Percentiles rank a stretch among this genome's conserved stretches.
Evolutionary conservation across 169 alveolate genomes (phyloP).

Genomic region (Eimeria tenella): DNA sequence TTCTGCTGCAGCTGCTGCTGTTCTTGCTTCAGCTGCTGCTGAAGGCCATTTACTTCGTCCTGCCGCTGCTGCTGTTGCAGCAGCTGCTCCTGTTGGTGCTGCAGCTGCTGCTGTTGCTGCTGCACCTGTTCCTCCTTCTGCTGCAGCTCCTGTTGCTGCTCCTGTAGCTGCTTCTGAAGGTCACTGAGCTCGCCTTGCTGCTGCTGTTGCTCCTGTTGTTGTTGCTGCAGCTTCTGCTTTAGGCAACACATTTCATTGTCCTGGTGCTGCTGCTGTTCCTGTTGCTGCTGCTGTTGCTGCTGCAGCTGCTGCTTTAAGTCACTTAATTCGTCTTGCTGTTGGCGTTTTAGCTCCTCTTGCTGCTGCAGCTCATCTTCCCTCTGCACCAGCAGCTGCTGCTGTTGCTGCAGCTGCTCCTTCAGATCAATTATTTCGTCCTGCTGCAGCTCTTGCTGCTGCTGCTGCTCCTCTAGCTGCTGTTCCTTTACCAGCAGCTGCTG

Average conservation of each 20-base stretch:
- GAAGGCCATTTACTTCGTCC: not conserved
- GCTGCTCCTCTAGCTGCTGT: not conserved
- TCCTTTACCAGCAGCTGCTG: not conserved
- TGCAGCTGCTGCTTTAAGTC: conserved; percentile 10
- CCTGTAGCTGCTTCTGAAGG: not conserved
- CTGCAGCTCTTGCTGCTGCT: not conserved
- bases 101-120: conserved; percentile 38
- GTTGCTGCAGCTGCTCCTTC: not conserved
- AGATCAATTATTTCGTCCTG: not conserved
- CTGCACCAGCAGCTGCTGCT: conserved; percentile 1
- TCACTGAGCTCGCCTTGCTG: not conserved
- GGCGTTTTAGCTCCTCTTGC: not conserved
- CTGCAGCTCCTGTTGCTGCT: not conserved
- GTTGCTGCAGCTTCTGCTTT: conserved; percentile 33
- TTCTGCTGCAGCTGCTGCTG: not conserved
- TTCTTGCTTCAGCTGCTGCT: not conserved
- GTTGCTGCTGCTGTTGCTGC: conserved; percentile 3
- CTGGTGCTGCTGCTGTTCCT: conserved; percentile 12
- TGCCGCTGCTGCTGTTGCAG: not conserved
- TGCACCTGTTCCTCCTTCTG: not conserved
- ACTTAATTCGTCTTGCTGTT: not conserved
- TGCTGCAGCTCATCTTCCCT: not conserved
- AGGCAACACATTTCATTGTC: not conserved
- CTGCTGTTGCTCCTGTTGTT: conserved; percentile 31
- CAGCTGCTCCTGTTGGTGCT: not conserved